Percentiles rank a stretch among this genome's conserved stretches.
These are phyloP conservation scores for Leccinellum albellum DNA, from an alignment of 768 basidiomycete species.

Conservation along the genomic window DNA sequence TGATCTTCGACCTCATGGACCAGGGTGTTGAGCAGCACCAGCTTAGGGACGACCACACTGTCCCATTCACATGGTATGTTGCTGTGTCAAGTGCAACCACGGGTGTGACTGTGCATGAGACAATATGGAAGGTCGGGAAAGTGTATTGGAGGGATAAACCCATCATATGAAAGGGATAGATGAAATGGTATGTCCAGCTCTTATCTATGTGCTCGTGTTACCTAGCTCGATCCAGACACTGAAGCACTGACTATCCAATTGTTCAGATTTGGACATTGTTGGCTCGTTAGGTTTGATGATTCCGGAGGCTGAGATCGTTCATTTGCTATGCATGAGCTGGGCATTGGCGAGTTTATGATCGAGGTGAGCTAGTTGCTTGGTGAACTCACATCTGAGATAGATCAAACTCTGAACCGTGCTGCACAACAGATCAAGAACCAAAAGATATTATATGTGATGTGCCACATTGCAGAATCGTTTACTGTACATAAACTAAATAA, in stretches of 20 bases:
- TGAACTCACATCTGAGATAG: background rate
- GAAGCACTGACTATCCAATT: background rate
- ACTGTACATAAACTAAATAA: conserved; percentile 99
- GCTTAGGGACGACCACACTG: conserved; percentile 93
- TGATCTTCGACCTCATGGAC: conserved; percentile 96
- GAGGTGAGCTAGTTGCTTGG: conserved; percentile 51
- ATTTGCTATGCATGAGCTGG: conserved; percentile 78
- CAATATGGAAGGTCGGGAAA: conserved; percentile 98
- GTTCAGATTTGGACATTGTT: conserved; percentile 90
- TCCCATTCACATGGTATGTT: conserved; percentile 90
- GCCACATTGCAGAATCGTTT: conserved; percentile 93
- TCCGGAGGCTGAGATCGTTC: conserved; percentile 88
- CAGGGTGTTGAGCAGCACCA: conserved; percentile 96
- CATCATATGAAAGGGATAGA: conserved; percentile 95
- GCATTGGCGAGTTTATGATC: conserved; percentile 94
- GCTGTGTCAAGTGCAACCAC: too few relatives aligned
- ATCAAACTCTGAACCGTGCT: background rate
- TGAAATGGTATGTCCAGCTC: conserved; percentile 72
- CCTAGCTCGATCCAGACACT: background rate
- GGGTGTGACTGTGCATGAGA: conserved; percentile 72
- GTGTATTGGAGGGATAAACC: conserved; percentile 96
- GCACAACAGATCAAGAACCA: conserved; percentile 79
- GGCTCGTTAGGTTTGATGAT: conserved; percentile 96
- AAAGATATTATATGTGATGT: conserved; percentile 94
- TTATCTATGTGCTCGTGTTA: background rate